Evolutionary conservation across 352 stramenopile species (phyloP), one percentile per base, ranked within the genome.

Genomic region (Globisporangium irregulare): DNA sequence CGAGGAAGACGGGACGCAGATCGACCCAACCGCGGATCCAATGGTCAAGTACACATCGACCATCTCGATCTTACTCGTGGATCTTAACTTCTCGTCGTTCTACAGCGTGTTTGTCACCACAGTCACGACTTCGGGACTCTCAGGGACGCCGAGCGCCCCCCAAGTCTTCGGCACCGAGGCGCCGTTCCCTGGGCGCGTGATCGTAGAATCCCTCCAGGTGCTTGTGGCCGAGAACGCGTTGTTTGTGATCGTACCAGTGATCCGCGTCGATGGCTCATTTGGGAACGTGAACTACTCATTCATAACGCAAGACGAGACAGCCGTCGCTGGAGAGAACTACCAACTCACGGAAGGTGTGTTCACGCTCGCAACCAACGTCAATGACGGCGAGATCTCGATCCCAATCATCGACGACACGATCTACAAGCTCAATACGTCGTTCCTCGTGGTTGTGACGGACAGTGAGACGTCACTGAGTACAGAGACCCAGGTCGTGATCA

Each of bases 251-350:
- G 59, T 91, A 25, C 73, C 74, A 1, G 56, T 91, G n/a, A 24
- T 56, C 9, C 79, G 82, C 4, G 70, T 89, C 1, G 74, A 86
- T 24, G 82, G 82, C 8, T 89, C 82, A 1, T 91, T 77, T 63
- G 81, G 76, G 32, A 66, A 77, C 58, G 51, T 68, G 5, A 70
- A 53, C 1, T 88, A 76, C 64, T 70, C 70, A 7, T 89, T 78
- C 55, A n/a, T 66, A 38, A 83, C 74, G 0, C 20, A 68, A 14
- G 66, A 81, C 62, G 79, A 75, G 3, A 75, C 74, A 0, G 82
- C 77, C 3, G 1, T 76, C 3, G 62, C 60, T 18, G 76, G 72
- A 0, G 58, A 61, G 1, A 88, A 91, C 55, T 91, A 85, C 64
- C 41, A 48, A 9, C 6, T 32, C 0, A 64, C 48, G 1, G 46